phyloP scores from a whole-genome alignment of 2,329 filamentous ascomycete genomes.

The Raffaelea ambrosiae region DNA sequence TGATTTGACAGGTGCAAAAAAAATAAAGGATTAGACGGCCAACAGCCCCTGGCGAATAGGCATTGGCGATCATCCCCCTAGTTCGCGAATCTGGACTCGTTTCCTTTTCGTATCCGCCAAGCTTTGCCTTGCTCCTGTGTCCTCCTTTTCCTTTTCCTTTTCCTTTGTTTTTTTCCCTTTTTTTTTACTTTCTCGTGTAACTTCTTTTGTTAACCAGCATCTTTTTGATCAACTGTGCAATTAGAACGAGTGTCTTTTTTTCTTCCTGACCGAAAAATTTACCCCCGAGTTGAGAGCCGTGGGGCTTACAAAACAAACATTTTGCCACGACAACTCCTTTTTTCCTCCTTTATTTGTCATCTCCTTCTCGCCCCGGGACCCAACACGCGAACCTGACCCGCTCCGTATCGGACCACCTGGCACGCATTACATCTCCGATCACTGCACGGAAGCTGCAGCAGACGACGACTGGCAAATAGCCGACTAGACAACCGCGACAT shows the following conservation, averaged over 20 bases:
- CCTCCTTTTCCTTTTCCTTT: neutral
- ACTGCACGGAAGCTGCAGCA: too few relatives aligned
- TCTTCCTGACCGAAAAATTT: too few relatives aligned
- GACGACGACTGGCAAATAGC: too few relatives aligned
- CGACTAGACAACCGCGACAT: too few relatives aligned
- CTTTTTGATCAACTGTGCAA: too few relatives aligned
- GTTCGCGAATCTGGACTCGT: neutral
- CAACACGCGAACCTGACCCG: neutral
- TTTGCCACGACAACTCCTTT: neutral
- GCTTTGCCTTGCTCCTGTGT: neutral
- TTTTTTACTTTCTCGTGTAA: too few relatives aligned
- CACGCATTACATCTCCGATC: too few relatives aligned
- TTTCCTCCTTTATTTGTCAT: constrained; percentile 1
- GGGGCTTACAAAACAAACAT: neutral
- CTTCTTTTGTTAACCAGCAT: too few relatives aligned
- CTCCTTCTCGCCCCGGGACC: neutral
- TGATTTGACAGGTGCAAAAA: neutral
- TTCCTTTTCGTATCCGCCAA: neutral
- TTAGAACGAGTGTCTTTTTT: too few relatives aligned
- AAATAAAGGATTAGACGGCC: neutral
- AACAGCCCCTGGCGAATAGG: too few relatives aligned
- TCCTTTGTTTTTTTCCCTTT: neutral
- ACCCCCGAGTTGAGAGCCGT: too few relatives aligned
- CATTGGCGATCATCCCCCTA: too few relatives aligned
- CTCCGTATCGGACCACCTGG: neutral